Percentiles rank a stretch among this genome's conserved stretches.
These are phyloP conservation scores for Rhizopogon rudus DNA, from an alignment of 768 basidiomycete species.

Conservation along the genomic window DNA sequence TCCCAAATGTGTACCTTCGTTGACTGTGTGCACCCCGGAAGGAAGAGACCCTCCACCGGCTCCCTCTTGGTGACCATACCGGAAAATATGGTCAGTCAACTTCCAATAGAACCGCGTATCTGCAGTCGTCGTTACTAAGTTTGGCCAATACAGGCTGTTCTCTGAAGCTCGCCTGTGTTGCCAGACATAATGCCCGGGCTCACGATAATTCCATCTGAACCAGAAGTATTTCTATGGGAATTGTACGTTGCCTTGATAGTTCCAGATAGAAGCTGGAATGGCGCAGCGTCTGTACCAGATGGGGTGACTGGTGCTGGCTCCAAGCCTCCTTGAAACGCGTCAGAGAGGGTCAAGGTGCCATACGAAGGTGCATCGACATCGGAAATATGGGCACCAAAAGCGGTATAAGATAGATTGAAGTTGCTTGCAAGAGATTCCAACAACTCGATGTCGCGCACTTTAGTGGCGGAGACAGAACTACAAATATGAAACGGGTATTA, in stretches of 20 bases:
- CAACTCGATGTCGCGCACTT: constrained; percentile 39
- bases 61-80: constrained; percentile 43
- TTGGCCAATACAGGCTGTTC: background rate
- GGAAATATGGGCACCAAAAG: constrained; percentile 45
- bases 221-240: constrained; percentile 36
- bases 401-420: constrained; percentile 54
- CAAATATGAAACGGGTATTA: background rate
- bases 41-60: constrained; percentile 25
- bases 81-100: constrained; percentile 56
- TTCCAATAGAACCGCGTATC: constrained; percentile 46
- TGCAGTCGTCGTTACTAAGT: constrained; percentile 7
- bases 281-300: constrained; percentile 20
- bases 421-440: constrained; percentile 39
- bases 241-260: constrained; percentile 61
- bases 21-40: constrained; percentile 59
- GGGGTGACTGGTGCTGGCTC: constrained; percentile 70
- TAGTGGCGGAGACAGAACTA: constrained; percentile 37
- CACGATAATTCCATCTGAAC: constrained; percentile 33
- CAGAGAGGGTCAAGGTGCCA: constrained; percentile 46
- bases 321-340: constrained; percentile 41
- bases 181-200: constrained; percentile 54
- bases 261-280: constrained; percentile 53
- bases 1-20: constrained; percentile 49
- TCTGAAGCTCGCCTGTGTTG: constrained; percentile 36
- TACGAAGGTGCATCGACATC: constrained; percentile 26